phyloP scores from a whole-genome alignment of 1,139 yeast genomes.

The Kodamaea ohmeri region DNA sequence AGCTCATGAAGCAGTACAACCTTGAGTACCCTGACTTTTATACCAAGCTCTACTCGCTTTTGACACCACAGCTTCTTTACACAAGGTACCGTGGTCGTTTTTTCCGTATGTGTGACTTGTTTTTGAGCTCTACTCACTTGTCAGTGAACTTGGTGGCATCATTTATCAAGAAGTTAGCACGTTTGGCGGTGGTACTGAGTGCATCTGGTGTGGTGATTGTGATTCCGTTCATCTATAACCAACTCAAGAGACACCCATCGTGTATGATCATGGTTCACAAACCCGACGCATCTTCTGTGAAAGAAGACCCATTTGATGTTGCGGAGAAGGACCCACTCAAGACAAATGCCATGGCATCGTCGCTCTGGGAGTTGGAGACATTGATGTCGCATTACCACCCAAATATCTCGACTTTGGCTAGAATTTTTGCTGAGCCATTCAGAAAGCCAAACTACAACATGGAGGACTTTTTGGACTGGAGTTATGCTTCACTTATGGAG shows the following conservation, averaged over 20 bases:
- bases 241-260: slow-evolving; percentile 85
- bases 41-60: slow-evolving; percentile 72
- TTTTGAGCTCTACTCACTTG: slow-evolving; percentile 83
- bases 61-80: slow-evolving; percentile 73
- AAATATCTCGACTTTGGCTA: slow-evolving; percentile 88
- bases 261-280: slow-evolving; percentile 88
- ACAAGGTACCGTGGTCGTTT: slow-evolving; percentile 84
- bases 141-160: slow-evolving; percentile 84
- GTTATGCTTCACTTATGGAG: slow-evolving; percentile 68
- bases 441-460: slow-evolving; percentile 80
- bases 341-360: slow-evolving; percentile 78
- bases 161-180: slow-evolving; percentile 77
- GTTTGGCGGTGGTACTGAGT: slow-evolving; percentile 74
- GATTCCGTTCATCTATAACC: slow-evolving; percentile 88
- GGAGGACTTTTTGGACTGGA: slow-evolving; percentile 95
- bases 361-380: slow-evolving; percentile 89
- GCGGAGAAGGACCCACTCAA: slow-evolving; percentile 68
- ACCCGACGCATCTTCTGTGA: slow-evolving; percentile 26
- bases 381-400: slow-evolving; percentile 91
- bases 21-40: slow-evolving; percentile 93
- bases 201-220: slow-evolving; percentile 88
- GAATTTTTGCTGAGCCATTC: slow-evolving; percentile 85
- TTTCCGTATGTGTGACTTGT: slow-evolving; percentile 80
- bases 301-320: slow-evolving; percentile 65
- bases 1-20: slow-evolving; percentile 75